phyloP scores from a whole-genome alignment of 768 basidiomycete genomes.

The Serendipita sp. region DNA sequence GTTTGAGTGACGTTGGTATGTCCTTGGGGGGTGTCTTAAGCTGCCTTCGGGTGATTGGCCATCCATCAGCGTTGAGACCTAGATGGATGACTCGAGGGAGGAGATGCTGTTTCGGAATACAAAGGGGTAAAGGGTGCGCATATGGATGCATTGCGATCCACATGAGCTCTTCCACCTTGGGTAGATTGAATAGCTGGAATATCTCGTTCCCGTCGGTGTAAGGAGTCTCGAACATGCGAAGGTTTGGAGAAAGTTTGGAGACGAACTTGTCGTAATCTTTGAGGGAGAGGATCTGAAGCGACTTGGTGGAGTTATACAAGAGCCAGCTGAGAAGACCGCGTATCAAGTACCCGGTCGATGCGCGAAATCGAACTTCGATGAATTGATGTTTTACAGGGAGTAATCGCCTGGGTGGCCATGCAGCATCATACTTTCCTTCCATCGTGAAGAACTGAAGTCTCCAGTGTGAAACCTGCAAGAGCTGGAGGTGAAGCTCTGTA shows the following conservation, averaged over 20 bases:
- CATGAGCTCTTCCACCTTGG: too few relatives aligned
- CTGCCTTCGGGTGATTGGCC: too few relatives aligned
- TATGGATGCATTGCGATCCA: too few relatives aligned
- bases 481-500: background rate
- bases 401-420: background rate
- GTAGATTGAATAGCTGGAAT: too few relatives aligned
- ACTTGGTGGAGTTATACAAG: background rate
- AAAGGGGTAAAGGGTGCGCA: too few relatives aligned
- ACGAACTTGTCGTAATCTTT: background rate
- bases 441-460: background rate
- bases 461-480: background rate
- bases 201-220: background rate
- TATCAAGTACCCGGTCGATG: background rate
- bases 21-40: too few relatives aligned
- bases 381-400: background rate
- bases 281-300: background rate
- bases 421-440: background rate
- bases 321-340: background rate
- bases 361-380: background rate
- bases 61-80: too few relatives aligned
- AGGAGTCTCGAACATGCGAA: background rate
- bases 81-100: too few relatives aligned
- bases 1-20: too few relatives aligned
- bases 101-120: too few relatives aligned
- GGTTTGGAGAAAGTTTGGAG: background rate